Conservation (phyloP, 345 rosid genomes). For the Citropsis articulata region DNA sequence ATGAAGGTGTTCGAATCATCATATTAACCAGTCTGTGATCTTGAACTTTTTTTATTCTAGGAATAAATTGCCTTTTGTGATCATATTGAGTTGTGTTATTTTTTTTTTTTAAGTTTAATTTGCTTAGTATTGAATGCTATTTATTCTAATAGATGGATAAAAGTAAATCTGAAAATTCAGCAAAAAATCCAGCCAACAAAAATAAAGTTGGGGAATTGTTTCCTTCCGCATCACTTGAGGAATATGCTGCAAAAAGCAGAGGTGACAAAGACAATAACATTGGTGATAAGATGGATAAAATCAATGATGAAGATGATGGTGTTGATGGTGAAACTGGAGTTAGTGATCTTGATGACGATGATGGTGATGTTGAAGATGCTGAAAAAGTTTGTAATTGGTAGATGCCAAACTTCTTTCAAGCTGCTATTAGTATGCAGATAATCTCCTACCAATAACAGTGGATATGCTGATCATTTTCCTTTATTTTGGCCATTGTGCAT, state of each 20-base stretch:
- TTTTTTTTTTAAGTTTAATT: not conserved
- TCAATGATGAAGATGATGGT: conserved; percentile 19
- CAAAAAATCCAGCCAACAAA: conserved; percentile 34
- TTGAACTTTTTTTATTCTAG: not conserved
- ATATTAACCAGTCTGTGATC: not conserved
- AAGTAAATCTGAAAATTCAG: conserved; percentile 40
- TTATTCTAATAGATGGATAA: conserved; percentile 63
- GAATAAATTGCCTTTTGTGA: not conserved
- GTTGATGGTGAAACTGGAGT: conserved; percentile 14
- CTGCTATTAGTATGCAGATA: not conserved
- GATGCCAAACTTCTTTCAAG: not conserved
- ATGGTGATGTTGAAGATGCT: conserved; percentile 27
- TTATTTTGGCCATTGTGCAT: not conserved
- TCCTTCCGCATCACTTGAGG: conserved; percentile 69
- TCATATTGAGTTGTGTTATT: not conserved
- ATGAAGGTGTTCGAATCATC: not conserved
- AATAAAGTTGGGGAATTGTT: conserved; percentile 77
- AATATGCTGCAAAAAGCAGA: conserved; percentile 47
- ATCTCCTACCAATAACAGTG: not conserved
- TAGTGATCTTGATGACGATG: conserved; percentile 21
- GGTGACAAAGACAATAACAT: not conserved
- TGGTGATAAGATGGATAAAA: conserved; percentile 21
- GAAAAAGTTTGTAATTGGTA: not conserved
- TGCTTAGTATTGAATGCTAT: not conserved
- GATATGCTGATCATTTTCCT: not conserved